phyloP scores from a whole-genome alignment of 78 protist species.

The Dictyostelium discoideum region dicty_2.7 NC_007088.5:6689001-6689500 shows the following conservation, averaged over 20 bases:
- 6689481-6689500: constrained; percentile 99
- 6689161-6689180: constrained; percentile 29
- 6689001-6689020: constrained; percentile 31
- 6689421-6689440: constrained; percentile 97
- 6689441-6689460: constrained; percentile 97
- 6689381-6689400: constrained; percentile 98
- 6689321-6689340: constrained; percentile 96
- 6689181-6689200: constrained; percentile 29
- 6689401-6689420: constrained; percentile 97
- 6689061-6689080: constrained; percentile 95
- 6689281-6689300: constrained; percentile 99
- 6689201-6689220: constrained; percentile 1
- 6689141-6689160: constrained; percentile 87
- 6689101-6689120: constrained; percentile 95
- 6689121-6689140: constrained; percentile 89
- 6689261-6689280: constrained; percentile 97
- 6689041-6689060: constrained; percentile 80
- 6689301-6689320: constrained; percentile 96
- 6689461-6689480: constrained; percentile 99
- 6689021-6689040: constrained; percentile 30
- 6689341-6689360: constrained; percentile 96
- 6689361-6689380: constrained; percentile 93
- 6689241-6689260: constrained; percentile 95
- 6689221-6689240: constrained; percentile 43
- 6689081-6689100: constrained; percentile 92